Evolutionary conservation across 208 protist species (phyloP).

Genomic region (Naegleria fowleri): DNA sequence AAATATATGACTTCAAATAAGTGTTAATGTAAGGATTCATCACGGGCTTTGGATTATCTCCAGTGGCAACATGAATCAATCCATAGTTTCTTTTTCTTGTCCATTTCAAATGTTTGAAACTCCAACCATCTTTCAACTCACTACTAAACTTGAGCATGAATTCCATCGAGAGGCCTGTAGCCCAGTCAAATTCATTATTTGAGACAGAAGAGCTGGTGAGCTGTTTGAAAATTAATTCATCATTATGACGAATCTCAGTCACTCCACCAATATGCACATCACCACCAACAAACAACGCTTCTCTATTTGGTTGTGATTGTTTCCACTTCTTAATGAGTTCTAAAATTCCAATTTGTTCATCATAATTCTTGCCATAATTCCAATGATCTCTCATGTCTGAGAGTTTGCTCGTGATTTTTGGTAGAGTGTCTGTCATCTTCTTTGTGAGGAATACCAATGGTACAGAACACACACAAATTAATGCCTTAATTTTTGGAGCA

Average conservation of each 20-base stretch:
- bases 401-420: neutral
- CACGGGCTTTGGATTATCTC: neutral
- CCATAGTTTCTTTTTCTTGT: neutral
- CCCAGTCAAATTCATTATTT: neutral
- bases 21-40: neutral
- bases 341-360: neutral
- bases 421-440: neutral
- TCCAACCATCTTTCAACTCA: neutral
- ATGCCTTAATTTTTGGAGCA: neutral
- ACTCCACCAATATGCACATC: neutral
- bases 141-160: neutral
- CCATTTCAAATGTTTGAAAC: neutral
- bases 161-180: neutral
- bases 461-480: neutral
- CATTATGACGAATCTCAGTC: neutral
- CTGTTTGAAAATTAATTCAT: neutral
- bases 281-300: neutral
- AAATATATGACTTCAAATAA: neutral
- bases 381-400: neutral
- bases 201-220: neutral
- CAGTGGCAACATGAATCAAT: neutral
- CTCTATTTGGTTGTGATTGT: neutral
- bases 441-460: neutral
- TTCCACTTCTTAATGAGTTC: neutral
- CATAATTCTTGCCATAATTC: neutral